phyloP scores from a whole-genome alignment of 495 filamentous ascomycete species.

The Annulohypoxylon stygium region DNA sequence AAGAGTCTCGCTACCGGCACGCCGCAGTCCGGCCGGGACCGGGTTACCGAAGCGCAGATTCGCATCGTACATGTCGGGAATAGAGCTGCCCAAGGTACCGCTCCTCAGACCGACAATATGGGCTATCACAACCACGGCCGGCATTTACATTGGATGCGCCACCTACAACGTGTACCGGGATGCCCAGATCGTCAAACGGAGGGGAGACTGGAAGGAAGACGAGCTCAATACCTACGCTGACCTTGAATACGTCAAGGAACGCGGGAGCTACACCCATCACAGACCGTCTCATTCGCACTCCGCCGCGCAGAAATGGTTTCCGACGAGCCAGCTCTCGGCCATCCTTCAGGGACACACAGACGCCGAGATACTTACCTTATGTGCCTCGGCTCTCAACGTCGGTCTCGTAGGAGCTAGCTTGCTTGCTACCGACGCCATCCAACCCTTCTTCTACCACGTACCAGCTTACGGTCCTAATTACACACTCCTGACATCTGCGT shows the following conservation, averaged over 20 bases:
- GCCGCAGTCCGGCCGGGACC: conserved; percentile 9
- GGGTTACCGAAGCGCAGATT: conserved; percentile 16
- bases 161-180: conserved; percentile 49
- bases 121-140: conserved; percentile 40
- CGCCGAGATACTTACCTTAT: conserved; percentile 28
- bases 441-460: conserved; percentile 31
- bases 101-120: conserved; percentile 46
- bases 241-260: conserved; percentile 20
- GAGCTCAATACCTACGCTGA: conserved; percentile 36
- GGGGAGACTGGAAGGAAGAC: background rate
- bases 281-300: background rate
- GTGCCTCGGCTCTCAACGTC: conserved; percentile 34
- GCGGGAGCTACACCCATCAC: background rate
- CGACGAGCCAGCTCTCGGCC: conserved; percentile 1
- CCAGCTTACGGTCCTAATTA: conserved; percentile 39
- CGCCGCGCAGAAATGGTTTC: background rate
- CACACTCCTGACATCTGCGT: conserved; percentile 49
- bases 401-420: conserved; percentile 18
- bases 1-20: conserved; percentile 25
- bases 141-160: conserved; percentile 50
- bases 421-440: conserved; percentile 8
- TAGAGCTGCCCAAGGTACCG: conserved; percentile 24
- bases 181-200: conserved; percentile 27
- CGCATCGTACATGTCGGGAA: background rate
- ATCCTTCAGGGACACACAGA: conserved; percentile 17